phyloP scores from a whole-genome alignment of 257 asterid genomes.

The Haberlea rhodopensis region DNA sequence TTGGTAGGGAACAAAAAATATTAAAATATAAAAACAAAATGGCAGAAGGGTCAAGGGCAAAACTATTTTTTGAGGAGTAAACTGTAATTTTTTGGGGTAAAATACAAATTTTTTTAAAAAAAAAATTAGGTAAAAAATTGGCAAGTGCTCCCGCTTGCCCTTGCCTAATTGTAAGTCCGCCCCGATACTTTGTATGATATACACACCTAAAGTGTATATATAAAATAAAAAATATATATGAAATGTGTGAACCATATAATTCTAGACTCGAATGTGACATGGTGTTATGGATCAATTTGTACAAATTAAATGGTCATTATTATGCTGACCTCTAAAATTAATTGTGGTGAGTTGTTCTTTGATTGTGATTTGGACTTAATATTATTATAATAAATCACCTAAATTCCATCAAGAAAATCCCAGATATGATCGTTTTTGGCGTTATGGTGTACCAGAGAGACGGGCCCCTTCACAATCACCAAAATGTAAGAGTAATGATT shows the following conservation, averaged over 20 bases:
- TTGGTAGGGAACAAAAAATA: too few species aligned
- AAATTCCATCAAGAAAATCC: conserved; percentile 21
- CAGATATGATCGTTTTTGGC: conserved; percentile 9
- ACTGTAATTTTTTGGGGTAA: too few species aligned
- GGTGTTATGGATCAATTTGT: conserved; percentile 24
- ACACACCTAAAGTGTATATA: too few species aligned
- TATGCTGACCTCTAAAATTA: conserved; percentile 36
- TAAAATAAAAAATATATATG: too few species aligned
- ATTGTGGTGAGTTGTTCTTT: conserved; percentile 29
- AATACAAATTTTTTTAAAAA: too few species aligned
- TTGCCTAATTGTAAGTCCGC: too few species aligned
- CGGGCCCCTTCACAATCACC: neutral
- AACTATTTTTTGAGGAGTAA: too few species aligned
- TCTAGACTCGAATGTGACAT: conserved; percentile 13
- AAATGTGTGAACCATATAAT: neutral
- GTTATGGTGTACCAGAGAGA: neutral
- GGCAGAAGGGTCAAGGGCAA: too few species aligned
- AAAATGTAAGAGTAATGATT: neutral
- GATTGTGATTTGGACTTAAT: conserved; percentile 30
- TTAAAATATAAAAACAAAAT: too few species aligned
- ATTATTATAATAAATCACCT: conserved; percentile 23
- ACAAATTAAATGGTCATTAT: conserved; percentile 25
- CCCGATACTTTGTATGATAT: too few species aligned
- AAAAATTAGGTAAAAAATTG: too few species aligned
- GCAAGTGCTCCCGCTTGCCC: too few species aligned